A percentile compares a stretch with the other conserved stretches of the same genome.
Conservation (phyloP, 2,329 filamentous ascomycete species). For the Fusarium caatingaense region DNA sequence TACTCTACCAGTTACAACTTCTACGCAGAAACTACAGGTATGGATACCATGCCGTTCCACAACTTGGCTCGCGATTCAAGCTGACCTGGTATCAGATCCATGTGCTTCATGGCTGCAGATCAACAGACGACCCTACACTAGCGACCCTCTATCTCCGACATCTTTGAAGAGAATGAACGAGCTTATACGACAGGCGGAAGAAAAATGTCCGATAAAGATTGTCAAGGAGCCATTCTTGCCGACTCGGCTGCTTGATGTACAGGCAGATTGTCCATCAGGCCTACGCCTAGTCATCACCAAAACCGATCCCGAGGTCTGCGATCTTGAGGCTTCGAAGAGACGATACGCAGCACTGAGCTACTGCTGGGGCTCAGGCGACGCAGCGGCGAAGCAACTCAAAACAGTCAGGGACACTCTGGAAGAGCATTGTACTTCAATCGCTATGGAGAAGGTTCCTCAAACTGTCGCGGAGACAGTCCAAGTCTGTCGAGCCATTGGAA, state of each 20-base stretch:
- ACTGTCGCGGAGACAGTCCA: neutral
- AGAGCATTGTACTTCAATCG: fast-evolving
- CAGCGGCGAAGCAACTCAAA: neutral
- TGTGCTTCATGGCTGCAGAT: neutral
- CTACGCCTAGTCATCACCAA: neutral
- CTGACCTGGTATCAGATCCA: neutral
- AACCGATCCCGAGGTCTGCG: fast-evolving
- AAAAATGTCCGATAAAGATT: fast-evolving
- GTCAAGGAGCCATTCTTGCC: fast-evolving
- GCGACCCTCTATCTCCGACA: fast-evolving
- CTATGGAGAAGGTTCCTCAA: neutral
- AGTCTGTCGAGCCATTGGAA: neutral
- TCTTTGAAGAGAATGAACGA: neutral
- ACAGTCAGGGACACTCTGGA: fast-evolving
- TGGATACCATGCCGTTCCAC: fast-evolving
- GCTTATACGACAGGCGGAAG: neutral
- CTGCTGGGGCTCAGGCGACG: neutral
- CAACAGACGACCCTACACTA: fast-evolving
- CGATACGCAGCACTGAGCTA: neutral
- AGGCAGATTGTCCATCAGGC: neutral
- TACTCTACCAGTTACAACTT: neutral
- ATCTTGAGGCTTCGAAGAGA: neutral
- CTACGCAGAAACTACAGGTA: neutral
- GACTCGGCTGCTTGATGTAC: neutral
- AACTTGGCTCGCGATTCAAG: fast-evolving